Percentiles rank a stretch among this genome's conserved stretches.
Conservation (phyloP, 495 filamentous ascomycete species). For the Penicillium fimorum region DNA sequence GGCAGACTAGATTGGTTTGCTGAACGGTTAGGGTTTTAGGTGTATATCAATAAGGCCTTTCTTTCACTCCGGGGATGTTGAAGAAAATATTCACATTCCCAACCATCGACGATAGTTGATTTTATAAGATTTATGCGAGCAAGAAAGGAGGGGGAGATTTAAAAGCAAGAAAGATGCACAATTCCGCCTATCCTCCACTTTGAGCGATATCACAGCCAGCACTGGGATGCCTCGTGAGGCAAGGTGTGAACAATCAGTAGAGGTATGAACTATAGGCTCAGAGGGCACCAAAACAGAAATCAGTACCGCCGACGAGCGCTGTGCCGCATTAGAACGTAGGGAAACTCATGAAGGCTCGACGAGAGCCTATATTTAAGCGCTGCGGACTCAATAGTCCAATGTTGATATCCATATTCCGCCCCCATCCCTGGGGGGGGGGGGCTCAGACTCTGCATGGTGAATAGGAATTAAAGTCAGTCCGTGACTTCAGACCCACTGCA, state of each 20-base stretch:
- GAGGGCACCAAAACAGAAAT: constrained; percentile 31
- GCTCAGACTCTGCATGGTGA: constrained; percentile 31
- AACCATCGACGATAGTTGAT: constrained; percentile 5
- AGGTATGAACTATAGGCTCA: constrained; percentile 41
- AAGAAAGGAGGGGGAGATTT: constrained; percentile 11
- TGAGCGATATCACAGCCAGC: constrained; percentile 32
- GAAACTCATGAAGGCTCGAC: constrained; percentile 33
- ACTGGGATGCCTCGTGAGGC: constrained; percentile 42
- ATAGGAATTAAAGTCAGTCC: constrained; percentile 14
- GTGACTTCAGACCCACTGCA: constrained; percentile 6
- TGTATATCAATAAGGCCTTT: neutral
- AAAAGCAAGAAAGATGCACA: constrained; percentile 22
- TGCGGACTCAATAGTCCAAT: constrained; percentile 23
- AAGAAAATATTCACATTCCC: constrained; percentile 3
- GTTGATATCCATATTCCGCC: constrained; percentile 25
- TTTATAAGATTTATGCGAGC: constrained; percentile 10
- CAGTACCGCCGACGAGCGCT: constrained; percentile 37
- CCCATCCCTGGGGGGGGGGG: constrained; percentile 26
- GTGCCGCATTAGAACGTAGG: constrained; percentile 34
- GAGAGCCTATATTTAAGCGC: constrained; percentile 48
- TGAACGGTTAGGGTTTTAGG: neutral
- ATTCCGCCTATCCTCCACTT: constrained; percentile 18
- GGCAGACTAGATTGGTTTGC: neutral
- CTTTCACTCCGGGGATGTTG: neutral
- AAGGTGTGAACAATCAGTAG: constrained; percentile 29